Conservation (phyloP, 148 eudicot genomes). For the Amaranthus cruentus region DNA sequence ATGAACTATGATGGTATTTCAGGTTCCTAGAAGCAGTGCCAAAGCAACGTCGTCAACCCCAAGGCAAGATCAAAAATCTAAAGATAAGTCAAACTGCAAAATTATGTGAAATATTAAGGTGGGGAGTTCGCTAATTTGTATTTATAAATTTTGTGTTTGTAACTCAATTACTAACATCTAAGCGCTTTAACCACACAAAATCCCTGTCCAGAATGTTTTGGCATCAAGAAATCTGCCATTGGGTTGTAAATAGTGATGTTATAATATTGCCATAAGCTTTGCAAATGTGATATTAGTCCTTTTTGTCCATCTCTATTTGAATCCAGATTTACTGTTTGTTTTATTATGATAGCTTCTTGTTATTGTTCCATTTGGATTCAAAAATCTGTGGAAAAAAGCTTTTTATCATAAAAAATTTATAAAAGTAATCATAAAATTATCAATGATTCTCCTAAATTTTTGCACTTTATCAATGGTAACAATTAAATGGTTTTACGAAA, state of each 20-base stretch:
- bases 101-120: conserved; percentile 44
- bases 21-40: conserved; percentile 51
- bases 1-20: conserved; percentile 20
- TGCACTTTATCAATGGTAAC: too few relatives aligned
- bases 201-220: conserved; percentile 8
- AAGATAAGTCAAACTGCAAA: conserved; percentile 47
- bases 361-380: too few relatives aligned
- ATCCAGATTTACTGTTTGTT: too few relatives aligned
- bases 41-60: conserved; percentile 38
- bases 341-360: too few relatives aligned
- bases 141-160: conserved; percentile 37
- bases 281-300: not conserved
- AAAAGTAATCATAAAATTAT: too few relatives aligned
- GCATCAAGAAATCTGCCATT: not conserved
- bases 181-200: not conserved
- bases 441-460: too few relatives aligned
- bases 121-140: not conserved
- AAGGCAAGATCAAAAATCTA: conserved; percentile 62
- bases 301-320: too few relatives aligned
- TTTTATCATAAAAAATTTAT: too few relatives aligned
- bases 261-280: conserved; percentile 8
- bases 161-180: conserved; percentile 16
- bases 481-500: too few relatives aligned
- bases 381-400: too few relatives aligned
- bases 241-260: conserved; percentile 25